A percentile compares a stretch with the other conserved stretches of the same genome.
Evolutionary conservation across 2,329 filamentous ascomycete species (phyloP).

Genomic region (Dactylonectria estremocensis): DNA sequence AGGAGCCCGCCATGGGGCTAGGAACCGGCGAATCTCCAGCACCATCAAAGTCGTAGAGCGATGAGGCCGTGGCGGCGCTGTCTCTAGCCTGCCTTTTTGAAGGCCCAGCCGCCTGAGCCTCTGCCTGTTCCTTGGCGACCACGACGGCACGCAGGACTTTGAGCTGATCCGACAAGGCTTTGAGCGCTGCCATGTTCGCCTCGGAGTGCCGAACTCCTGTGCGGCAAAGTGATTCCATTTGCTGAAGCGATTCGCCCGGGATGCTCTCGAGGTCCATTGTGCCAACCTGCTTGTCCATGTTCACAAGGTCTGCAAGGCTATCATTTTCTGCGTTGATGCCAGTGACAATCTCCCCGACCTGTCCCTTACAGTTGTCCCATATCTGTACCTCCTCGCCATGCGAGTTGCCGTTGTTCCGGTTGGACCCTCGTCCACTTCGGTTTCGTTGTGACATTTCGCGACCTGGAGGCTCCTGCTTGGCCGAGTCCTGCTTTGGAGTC

Average conservation of each 20-base stretch:
- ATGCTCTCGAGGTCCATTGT: constrained; percentile 57
- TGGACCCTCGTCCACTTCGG: constrained; percentile 61
- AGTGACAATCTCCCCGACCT: constrained; percentile 57
- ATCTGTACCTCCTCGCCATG: constrained; percentile 62
- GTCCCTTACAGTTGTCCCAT: constrained; percentile 59
- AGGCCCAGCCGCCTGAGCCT: constrained; percentile 52
- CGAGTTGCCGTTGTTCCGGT: constrained; percentile 60
- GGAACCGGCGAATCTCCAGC: constrained; percentile 63
- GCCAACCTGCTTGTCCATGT: constrained; percentile 59
- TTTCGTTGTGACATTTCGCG: constrained; percentile 61
- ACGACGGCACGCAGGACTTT: constrained; percentile 60
- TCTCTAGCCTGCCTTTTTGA: constrained; percentile 49
- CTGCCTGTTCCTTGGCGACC: constrained; percentile 60
- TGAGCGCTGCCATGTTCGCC: constrained; percentile 55
- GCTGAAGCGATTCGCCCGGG: constrained; percentile 55
- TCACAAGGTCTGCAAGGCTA: constrained; percentile 57
- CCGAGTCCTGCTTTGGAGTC: constrained; percentile 44
- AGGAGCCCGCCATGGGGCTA: constrained; percentile 56
- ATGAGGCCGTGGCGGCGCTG: constrained; percentile 50
- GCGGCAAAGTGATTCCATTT: constrained; percentile 61
- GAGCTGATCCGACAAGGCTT: constrained; percentile 59
- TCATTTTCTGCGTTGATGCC: constrained; percentile 61
- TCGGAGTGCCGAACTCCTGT: constrained; percentile 60
- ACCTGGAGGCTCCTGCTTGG: constrained; percentile 41
- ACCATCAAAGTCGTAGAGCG: constrained; percentile 62